These are phyloP conservation scores for Plectranthus barbatus DNA, from an alignment of 257 asterid species.

Conservation along the genomic window DNA sequence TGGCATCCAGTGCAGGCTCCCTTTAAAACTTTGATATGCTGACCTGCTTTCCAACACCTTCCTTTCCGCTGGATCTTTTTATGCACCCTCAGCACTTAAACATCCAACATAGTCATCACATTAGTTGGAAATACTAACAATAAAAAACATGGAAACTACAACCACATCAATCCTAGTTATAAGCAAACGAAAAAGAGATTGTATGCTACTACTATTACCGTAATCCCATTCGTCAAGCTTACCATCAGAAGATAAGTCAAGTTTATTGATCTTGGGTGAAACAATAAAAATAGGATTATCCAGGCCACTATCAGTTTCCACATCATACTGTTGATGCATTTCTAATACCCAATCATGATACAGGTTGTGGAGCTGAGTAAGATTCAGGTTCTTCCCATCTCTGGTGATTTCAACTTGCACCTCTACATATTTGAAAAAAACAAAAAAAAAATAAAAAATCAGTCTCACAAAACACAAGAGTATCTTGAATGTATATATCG, in stretches of 20 bases:
- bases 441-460: neutral
- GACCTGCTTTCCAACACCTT: conserved; percentile 51
- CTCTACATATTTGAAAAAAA: conserved; percentile 38
- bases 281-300: conserved; percentile 39
- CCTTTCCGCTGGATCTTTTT: conserved; percentile 45
- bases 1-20: conserved; percentile 66
- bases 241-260: conserved; percentile 48
- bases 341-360: conserved; percentile 49
- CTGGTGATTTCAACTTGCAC: conserved; percentile 27
- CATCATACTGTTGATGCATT: conserved; percentile 56
- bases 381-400: conserved; percentile 40
- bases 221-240: too few relatives aligned
- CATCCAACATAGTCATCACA: neutral
- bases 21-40: conserved; percentile 48
- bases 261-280: conserved; percentile 36
- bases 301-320: conserved; percentile 41
- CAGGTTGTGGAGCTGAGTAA: conserved; percentile 43
- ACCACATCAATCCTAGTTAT: neutral
- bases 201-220: too few relatives aligned
- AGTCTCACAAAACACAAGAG: neutral
- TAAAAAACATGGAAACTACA: neutral
- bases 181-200: neutral
- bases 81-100: conserved; percentile 56
- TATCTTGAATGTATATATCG: neutral
- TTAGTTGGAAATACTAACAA: neutral